A percentile compares a stretch with the other conserved stretches of the same genome.
phyloP scores from a whole-genome alignment of 768 basidiomycete species.

The Hericium coralloides region DNA sequence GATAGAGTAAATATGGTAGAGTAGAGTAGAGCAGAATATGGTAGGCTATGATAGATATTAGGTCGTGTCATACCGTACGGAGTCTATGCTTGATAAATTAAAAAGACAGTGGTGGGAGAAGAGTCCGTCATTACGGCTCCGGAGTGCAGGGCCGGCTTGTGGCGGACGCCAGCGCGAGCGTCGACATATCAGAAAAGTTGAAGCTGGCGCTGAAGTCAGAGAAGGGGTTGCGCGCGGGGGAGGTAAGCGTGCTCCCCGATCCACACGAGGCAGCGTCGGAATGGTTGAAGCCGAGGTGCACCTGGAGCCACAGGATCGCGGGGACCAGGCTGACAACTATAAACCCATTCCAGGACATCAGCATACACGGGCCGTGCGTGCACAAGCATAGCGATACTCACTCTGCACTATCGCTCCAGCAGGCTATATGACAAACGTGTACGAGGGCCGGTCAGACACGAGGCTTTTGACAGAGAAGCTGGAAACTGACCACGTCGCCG shows the following conservation, averaged over 20 bases:
- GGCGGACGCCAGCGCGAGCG: background rate
- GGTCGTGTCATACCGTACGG: too few relatives aligned
- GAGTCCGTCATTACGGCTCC: background rate
- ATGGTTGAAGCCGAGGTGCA: background rate
- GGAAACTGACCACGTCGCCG: background rate
- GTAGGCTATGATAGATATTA: too few relatives aligned
- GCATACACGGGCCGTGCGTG: background rate
- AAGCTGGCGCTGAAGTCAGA: background rate
- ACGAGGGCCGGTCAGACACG: background rate
- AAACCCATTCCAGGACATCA: background rate
- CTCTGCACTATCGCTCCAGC: background rate
- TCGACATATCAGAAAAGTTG: background rate
- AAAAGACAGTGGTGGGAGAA: too few relatives aligned
- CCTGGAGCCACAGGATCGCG: background rate
- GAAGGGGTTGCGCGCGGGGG: background rate
- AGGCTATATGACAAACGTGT: background rate
- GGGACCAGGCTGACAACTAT: background rate
- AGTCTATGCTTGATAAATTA: too few relatives aligned
- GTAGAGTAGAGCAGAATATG: too few relatives aligned
- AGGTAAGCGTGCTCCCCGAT: background rate
- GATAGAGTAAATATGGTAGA: too few relatives aligned
- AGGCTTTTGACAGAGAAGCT: background rate
- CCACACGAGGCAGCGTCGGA: background rate
- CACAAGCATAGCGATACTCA: background rate
- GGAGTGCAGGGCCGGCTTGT: background rate